Conservation (phyloP, 305 asterid genomes). For the Solanum hybrid region DNA sequence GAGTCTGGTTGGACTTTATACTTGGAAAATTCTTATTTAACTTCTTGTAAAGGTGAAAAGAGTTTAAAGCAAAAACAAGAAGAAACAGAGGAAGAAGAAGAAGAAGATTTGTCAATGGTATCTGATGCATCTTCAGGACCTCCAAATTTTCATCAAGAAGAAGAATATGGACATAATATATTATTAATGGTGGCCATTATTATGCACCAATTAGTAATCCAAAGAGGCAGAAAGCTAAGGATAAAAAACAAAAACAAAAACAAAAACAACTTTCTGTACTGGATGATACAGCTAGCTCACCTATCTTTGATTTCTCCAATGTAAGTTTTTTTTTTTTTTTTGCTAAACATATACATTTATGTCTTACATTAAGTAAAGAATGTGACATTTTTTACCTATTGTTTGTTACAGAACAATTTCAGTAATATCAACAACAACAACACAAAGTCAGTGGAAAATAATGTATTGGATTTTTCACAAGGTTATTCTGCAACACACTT, state of each 20-base stretch:
- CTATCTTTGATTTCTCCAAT: slow-evolving; percentile 42
- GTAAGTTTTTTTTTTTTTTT: slow-evolving; percentile 24
- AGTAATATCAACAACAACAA: slow-evolving; percentile 7
- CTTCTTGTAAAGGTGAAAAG: slow-evolving; percentile 3
- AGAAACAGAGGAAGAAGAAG: slow-evolving; percentile 7
- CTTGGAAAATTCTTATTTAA: slow-evolving; percentile 37
- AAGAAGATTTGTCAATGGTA: slow-evolving; percentile 67
- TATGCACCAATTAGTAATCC: slow-evolving; percentile 4
- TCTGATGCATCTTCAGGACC: slow-evolving; percentile 95
- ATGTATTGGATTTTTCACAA: slow-evolving; percentile 58
- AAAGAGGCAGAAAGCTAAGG: slow-evolving; percentile 24
- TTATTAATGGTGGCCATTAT: slow-evolving; percentile 10
- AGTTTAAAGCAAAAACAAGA: neutral
- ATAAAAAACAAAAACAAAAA: slow-evolving; percentile 16
- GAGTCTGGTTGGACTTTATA: slow-evolving; percentile 90
- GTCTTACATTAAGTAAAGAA: neutral
- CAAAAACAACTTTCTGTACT: slow-evolving; percentile 29
- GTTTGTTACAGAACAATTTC: slow-evolving; percentile 22
- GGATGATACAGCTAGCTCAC: slow-evolving; percentile 88
- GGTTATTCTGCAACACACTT: slow-evolving; percentile 76
- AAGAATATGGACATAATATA: slow-evolving; percentile 6
- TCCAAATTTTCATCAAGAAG: slow-evolving; percentile 50
- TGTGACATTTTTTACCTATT: neutral
- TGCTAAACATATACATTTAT: neutral
- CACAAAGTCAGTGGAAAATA: slow-evolving; percentile 35